Conservation (phyloP, 257 asterid species). For the Nicotiana sylvestris region DNA sequence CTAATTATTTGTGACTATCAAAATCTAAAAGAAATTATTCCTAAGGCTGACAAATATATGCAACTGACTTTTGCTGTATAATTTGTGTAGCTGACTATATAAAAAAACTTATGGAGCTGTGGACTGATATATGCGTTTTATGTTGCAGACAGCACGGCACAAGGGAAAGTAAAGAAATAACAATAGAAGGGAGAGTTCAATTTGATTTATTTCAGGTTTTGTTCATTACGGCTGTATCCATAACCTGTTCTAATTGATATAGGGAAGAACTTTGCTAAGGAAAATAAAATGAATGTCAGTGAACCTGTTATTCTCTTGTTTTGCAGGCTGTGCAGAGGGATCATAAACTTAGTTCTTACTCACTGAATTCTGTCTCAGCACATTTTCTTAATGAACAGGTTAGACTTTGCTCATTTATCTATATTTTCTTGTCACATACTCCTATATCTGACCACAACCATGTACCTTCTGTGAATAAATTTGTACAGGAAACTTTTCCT, state of each 20-base stretch:
- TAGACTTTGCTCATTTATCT: slow-evolving; percentile 19
- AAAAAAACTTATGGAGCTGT: slow-evolving; percentile 16
- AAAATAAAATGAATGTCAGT: neutral
- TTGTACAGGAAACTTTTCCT: neutral
- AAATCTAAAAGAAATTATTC: neutral
- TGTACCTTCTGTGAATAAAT: neutral
- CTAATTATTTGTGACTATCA: neutral
- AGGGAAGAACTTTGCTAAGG: neutral
- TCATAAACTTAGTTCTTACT: slow-evolving; percentile 88
- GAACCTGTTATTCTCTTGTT: slow-evolving; percentile 11
- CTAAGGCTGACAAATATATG: neutral
- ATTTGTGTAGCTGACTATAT: neutral
- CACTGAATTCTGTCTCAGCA: slow-evolving; percentile 92
- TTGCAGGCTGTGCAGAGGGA: slow-evolving; percentile 90
- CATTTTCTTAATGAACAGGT: slow-evolving; percentile 99
- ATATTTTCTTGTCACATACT: neutral
- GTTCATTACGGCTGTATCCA: neutral
- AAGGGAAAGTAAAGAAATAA: slow-evolving; percentile 93
- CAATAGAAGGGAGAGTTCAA: slow-evolving; percentile 94
- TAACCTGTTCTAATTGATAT: neutral
- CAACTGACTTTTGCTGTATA: neutral
- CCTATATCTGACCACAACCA: neutral
- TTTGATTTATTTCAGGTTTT: slow-evolving; percentile 93
- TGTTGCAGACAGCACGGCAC: slow-evolving; percentile 85
- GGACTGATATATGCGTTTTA: slow-evolving; percentile 29